A percentile compares a stretch with the other conserved stretches of the same genome.
phyloP scores from a whole-genome alignment of 805 yeast genomes.

The Nakazawaea anatomiae region DNA sequence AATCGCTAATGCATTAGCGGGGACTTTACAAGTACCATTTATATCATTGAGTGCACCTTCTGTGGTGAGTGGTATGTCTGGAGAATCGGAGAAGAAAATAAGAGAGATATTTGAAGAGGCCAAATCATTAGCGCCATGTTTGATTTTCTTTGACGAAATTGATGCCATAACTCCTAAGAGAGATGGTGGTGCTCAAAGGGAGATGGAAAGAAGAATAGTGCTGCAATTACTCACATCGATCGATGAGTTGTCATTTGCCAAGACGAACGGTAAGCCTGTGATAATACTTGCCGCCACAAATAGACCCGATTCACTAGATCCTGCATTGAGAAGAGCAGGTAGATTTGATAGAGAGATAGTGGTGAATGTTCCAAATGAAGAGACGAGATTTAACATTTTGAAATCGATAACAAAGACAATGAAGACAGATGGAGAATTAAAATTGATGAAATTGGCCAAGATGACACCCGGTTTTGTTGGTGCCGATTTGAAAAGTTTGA shows the following conservation, averaged over 20 bases:
- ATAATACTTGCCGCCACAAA: slow-evolving; percentile 95
- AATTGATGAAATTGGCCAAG: slow-evolving; percentile 72
- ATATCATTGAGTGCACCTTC: slow-evolving; percentile 90
- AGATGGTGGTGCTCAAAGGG: slow-evolving; percentile 96
- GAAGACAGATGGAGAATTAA: slow-evolving; percentile 64
- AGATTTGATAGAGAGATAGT: slow-evolving; percentile 94
- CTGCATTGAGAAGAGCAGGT: slow-evolving; percentile 94
- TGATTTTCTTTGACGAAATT: slow-evolving; percentile 91
- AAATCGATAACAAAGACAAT: slow-evolving; percentile 64
- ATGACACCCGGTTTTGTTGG: slow-evolving; percentile 97
- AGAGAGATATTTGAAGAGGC: slow-evolving; percentile 95
- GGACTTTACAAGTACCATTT: slow-evolving; percentile 90
- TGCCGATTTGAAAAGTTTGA: slow-evolving; percentile 91
- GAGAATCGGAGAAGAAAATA: slow-evolving; percentile 92
- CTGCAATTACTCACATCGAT: slow-evolving; percentile 92
- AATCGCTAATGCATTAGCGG: slow-evolving; percentile 93
- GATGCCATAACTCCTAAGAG: slow-evolving; percentile 98
- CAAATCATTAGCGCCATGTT: slow-evolving; percentile 80
- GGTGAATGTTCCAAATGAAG: slow-evolving; percentile 90
- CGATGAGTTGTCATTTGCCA: slow-evolving; percentile 85
- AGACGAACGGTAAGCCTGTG: slow-evolving; percentile 89
- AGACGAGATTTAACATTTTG: slow-evolving; percentile 69
- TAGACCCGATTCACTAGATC: slow-evolving; percentile 90
- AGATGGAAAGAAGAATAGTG: slow-evolving; percentile 95
- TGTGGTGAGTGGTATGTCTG: slow-evolving; percentile 98